A percentile compares a stretch with the other conserved stretches of the same genome.
Evolutionary conservation across 192 early-diverging fungal species (phyloP).

Genomic region (Entophlyctis luteolus): DNA sequence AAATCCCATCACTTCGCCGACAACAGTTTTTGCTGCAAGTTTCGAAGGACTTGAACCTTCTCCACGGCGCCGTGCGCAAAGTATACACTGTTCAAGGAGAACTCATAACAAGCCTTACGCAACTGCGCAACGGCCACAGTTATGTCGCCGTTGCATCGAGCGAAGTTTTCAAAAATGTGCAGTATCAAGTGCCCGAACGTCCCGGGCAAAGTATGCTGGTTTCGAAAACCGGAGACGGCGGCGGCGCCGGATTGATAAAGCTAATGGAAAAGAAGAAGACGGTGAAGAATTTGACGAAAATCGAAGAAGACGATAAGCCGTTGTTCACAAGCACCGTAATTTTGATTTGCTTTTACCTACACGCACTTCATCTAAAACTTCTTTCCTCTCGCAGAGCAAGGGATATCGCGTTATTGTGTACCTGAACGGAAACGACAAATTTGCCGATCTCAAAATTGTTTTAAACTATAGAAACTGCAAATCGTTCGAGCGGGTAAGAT

Average conservation of each 20-base stretch:
- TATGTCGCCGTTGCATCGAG: constrained; percentile 45
- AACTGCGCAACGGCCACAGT: constrained; percentile 33
- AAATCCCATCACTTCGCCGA: too few species aligned
- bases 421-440: constrained; percentile 40
- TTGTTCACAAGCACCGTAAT: constrained; percentile 45
- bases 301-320: constrained; percentile 31
- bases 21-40: constrained; percentile 45
- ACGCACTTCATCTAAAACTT: too few species aligned
- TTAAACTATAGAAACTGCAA: constrained; percentile 55
- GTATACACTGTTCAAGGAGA: constrained; percentile 45
- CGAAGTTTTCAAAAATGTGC: constrained; percentile 39
- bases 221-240: background rate
- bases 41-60: constrained; percentile 37
- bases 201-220: constrained; percentile 7
- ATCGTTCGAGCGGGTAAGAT: constrained; percentile 45
- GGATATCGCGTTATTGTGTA: constrained; percentile 48
- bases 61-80: constrained; percentile 43
- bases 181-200: constrained; percentile 30
- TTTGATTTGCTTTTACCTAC: too few species aligned
- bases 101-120: constrained; percentile 29
- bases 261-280: background rate
- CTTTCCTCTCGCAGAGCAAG: constrained; percentile 40
- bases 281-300: background rate
- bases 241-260: constrained; percentile 1
- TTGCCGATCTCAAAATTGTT: constrained; percentile 33